Conservation (phyloP, 768 basidiomycete species). For the Candolleomyces aberdarensis region DNA sequence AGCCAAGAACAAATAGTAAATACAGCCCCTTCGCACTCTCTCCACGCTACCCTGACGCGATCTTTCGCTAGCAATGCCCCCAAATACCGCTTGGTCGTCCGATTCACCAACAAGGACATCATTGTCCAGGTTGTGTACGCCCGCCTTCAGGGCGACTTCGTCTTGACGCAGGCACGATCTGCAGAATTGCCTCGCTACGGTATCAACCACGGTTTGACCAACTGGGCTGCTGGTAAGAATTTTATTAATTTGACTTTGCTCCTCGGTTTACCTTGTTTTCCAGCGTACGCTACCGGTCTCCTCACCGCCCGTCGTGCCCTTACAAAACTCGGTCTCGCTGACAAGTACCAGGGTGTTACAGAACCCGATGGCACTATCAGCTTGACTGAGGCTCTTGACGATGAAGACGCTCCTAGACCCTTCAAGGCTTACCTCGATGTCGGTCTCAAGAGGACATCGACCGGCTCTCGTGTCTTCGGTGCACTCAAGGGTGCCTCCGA, state of each 20-base stretch:
- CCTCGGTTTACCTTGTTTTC: background rate
- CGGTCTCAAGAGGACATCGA: constrained; percentile 96
- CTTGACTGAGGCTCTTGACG: constrained; percentile 83
- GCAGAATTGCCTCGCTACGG: constrained; percentile 93
- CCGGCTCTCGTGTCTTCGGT: constrained; percentile 95
- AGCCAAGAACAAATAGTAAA: constrained; percentile 95
- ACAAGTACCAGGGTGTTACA: constrained; percentile 93
- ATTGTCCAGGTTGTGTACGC: constrained; percentile 96
- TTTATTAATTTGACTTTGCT: background rate
- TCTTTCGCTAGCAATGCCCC: constrained; percentile 71
- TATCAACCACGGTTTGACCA: constrained; percentile 96
- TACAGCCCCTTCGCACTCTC: background rate
- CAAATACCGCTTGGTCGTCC: constrained; percentile 97
- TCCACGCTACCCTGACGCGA: too few relatives aligned
- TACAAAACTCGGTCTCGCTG: constrained; percentile 91
- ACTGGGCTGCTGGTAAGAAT: constrained; percentile 87
- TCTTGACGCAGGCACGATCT: constrained; percentile 85
- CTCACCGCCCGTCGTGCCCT: constrained; percentile 93
- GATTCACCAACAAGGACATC: constrained; percentile 97
- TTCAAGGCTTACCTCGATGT: constrained; percentile 99
- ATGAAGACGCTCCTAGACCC: constrained; percentile 93
- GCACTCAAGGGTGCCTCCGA: constrained; percentile 98
- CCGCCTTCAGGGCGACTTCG: constrained; percentile 95
- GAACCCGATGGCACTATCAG: constrained; percentile 88
- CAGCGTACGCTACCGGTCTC: constrained; percentile 96